These are phyloP conservation scores for Capsella bursapastoris DNA, from an alignment of 345 rosid species.

Conservation along the genomic window DNA sequence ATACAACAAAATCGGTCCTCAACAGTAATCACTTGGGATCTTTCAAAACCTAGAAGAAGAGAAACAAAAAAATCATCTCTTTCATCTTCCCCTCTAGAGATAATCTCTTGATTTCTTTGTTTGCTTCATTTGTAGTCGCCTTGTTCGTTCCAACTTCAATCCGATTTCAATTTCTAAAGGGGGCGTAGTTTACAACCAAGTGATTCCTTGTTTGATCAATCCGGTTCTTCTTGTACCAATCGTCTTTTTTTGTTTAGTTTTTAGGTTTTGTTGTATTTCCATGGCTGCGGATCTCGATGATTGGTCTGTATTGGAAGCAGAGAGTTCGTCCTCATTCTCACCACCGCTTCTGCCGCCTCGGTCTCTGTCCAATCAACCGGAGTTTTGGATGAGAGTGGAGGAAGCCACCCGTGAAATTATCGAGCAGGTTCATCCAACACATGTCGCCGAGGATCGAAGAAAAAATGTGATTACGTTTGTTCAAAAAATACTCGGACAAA, in stretches of 20 bases:
- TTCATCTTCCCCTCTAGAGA: background rate
- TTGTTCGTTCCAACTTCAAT: conserved; percentile 7
- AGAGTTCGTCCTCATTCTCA: conserved; percentile 50
- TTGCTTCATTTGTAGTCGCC: conserved; percentile 9
- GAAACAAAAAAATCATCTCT: conserved; percentile 26
- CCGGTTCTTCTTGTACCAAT: conserved; percentile 28
- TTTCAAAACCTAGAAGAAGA: conserved; percentile 31
- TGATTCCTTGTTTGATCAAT: conserved; percentile 32
- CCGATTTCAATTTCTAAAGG: conserved; percentile 22
- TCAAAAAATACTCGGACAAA: conserved; percentile 54
- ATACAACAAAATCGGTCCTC: conserved; percentile 30
- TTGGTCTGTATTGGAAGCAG: conserved; percentile 58
- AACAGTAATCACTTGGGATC: conserved; percentile 44
- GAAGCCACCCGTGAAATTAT: conserved; percentile 66
- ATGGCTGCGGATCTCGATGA: conserved; percentile 77
- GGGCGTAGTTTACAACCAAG: conserved; percentile 29
- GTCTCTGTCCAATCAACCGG: conserved; percentile 44
- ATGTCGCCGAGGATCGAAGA: conserved; percentile 70
- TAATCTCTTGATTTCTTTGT: conserved; percentile 26
- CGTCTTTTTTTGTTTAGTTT: conserved; percentile 8
- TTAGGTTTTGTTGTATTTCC: conserved; percentile 31
- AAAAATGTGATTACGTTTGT: conserved; percentile 69
- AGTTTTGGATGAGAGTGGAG: conserved; percentile 67
- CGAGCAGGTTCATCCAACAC: conserved; percentile 68
- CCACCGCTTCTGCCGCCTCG: conserved; percentile 45